phyloP scores from a whole-genome alignment of 192 early-diverging fungal species.

The Diversispora eburnea region DNA sequence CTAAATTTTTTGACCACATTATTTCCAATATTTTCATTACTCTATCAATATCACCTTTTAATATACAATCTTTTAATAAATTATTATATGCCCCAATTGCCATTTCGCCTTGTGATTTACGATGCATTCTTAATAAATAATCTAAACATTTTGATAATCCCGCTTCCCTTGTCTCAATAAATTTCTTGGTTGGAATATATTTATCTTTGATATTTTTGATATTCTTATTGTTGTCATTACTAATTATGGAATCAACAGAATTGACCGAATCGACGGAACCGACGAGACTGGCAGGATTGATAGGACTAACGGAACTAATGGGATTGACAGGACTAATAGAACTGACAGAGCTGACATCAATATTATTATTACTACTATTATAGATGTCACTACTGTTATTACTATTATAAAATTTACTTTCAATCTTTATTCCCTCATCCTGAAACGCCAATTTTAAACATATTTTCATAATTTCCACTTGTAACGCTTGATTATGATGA shows the following conservation, averaged over 20 bases:
- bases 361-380: too few species aligned
- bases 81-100: slow-evolving; percentile 9
- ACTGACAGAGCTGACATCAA: too few species aligned
- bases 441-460: not conserved
- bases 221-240: not conserved
- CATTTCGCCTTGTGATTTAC: slow-evolving; percentile 1
- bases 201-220: not conserved
- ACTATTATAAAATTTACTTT: not conserved
- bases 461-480: slow-evolving; percentile 11
- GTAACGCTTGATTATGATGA: not conserved
- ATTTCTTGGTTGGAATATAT: too few species aligned
- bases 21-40: slow-evolving; percentile 2
- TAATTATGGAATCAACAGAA: too few species aligned
- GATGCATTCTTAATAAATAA: slow-evolving; percentile 15
- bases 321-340: too few species aligned
- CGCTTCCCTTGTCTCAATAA: not conserved
- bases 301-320: too few species aligned
- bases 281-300: too few species aligned
- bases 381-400: not conserved
- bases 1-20: slow-evolving; percentile 21
- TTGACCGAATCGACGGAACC: too few species aligned
- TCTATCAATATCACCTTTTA: not conserved
- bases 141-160: slow-evolving; percentile 20
- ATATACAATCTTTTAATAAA: not conserved
- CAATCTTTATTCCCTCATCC: not conserved